Base-by-base conservation (phyloP, 768 basidiomycete species). In the Lyophyllum semitale region DNA sequence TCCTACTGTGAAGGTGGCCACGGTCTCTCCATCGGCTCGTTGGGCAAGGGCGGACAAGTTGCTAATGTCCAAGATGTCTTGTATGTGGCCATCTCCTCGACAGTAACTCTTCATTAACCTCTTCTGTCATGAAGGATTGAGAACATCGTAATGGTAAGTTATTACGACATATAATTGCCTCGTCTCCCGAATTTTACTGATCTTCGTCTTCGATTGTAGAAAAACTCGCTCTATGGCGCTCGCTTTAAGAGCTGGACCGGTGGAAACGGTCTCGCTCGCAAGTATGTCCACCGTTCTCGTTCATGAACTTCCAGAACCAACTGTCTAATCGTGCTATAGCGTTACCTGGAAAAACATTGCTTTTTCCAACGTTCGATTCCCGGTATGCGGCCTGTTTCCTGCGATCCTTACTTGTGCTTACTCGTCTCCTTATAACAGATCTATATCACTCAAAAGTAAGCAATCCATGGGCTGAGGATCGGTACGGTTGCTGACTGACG, bases 211-310 rank as follows among this genome's bases (percentile, higher is more conserved):
- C 37, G 27, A 27, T 30, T 11, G 3, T 52, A 84, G 83, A 77
- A 77, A 58, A 74, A 77, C 49, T 67, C 77, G 0, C 66, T 84
- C 2, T 85, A 85, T 53, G 84, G 71, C 7, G 84, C 84, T n/a
- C 77, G 84, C 9, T 87, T 85, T 72, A 85, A 85, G 71, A 85
- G 84, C 62, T 85, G 83, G 83, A 79, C 81, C 0, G 84, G 84
- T 0, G 84, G 84, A 29, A 82, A 83, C 53, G 84, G 85, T 0
- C 50, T 80, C 2, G 83, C 82, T 1, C 67, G 75, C 42, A 85
- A 85, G 84, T 84, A 56, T 6, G 76, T 59, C 11, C 11, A 25
- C 9, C 12, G 13, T 43, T 23, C 8, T 27, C n/a, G 27, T 38
- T 23, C 8, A 3, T 13, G 22, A 38, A 11, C n/a, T n/a, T n/a